These are phyloP conservation scores for Rhodomyrtus tomentosa DNA, from an alignment of 345 rosid genomes.

Conservation along the genomic window DNA sequence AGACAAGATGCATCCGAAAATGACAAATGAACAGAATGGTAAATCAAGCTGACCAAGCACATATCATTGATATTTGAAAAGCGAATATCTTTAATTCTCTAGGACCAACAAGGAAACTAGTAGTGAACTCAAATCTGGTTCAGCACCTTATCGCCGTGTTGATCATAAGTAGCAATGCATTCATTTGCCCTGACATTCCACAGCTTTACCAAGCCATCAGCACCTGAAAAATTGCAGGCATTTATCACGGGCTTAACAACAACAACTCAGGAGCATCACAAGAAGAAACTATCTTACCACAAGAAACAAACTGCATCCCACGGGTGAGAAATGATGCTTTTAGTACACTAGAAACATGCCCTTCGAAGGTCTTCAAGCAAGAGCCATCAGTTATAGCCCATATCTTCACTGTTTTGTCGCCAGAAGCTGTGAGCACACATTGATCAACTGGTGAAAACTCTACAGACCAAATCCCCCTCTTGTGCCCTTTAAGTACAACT, in stretches of 20 bases:
- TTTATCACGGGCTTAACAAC: not conserved
- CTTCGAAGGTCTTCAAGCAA: conserved; percentile 95
- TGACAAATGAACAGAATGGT: not conserved
- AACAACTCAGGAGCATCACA: not conserved
- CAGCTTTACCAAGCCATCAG: conserved; percentile 90
- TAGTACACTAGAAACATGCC: conserved; percentile 84
- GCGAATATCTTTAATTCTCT: not conserved
- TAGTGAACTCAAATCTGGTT: not conserved
- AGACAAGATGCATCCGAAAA: not conserved
- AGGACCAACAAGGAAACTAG: not conserved
- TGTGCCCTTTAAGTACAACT: conserved; percentile 76
- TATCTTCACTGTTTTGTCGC: conserved; percentile 82
- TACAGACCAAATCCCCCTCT: conserved; percentile 92
- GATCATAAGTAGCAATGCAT: conserved; percentile 86
- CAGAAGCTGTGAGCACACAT: conserved; percentile 91
- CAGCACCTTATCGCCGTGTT: conserved; percentile 86
- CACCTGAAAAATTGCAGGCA: conserved; percentile 37
- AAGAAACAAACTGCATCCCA: conserved; percentile 85
- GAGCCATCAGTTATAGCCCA: conserved; percentile 93
- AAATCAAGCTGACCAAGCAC: not conserved
- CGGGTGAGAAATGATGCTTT: conserved; percentile 82
- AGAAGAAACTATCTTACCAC: conserved; percentile 38
- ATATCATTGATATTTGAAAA: not conserved
- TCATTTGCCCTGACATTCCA: conserved; percentile 85
- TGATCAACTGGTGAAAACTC: conserved; percentile 97